A percentile compares a stretch with the other conserved stretches of the same genome.
These are phyloP conservation scores for Salicornia ramosissima DNA, from an alignment of 148 eudicot genomes.

Conservation along the genomic window DNA sequence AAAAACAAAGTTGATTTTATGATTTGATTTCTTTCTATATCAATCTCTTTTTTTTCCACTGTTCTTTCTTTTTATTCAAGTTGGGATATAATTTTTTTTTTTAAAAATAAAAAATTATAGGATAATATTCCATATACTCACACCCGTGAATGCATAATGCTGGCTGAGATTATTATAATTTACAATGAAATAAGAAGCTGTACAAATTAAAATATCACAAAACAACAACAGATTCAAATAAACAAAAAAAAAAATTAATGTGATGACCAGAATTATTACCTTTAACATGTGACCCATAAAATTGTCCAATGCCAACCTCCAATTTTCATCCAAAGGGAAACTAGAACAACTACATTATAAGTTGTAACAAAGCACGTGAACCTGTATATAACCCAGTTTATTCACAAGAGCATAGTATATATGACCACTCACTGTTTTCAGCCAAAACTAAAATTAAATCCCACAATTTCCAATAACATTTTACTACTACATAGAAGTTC, in stretches of 20 bases:
- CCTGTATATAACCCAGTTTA: not conserved
- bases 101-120: not conserved
- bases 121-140: not conserved
- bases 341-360: constrained; percentile 6
- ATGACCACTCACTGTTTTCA: constrained; percentile 10
- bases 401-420: constrained; percentile 25
- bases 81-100: not conserved
- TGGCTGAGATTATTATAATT: constrained; percentile 13
- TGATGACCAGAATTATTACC: constrained; percentile 3
- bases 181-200: not conserved
- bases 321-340: constrained; percentile 8
- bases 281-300: constrained; percentile 28
- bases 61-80: not conserved
- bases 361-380: constrained; percentile 27
- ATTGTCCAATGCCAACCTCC: constrained; percentile 12
- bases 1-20: too few species aligned
- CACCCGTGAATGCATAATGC: constrained; percentile 20
- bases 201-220: constrained; percentile 16
- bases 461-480: not conserved
- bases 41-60: not conserved
- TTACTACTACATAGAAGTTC: not conserved
- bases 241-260: not conserved
- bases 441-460: not conserved
- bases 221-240: constrained; percentile 15
- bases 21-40: too few species aligned